Evolutionary conservation across 345 rosid genomes (phyloP).

Genomic region (Noccaea bulbosa): DNA sequence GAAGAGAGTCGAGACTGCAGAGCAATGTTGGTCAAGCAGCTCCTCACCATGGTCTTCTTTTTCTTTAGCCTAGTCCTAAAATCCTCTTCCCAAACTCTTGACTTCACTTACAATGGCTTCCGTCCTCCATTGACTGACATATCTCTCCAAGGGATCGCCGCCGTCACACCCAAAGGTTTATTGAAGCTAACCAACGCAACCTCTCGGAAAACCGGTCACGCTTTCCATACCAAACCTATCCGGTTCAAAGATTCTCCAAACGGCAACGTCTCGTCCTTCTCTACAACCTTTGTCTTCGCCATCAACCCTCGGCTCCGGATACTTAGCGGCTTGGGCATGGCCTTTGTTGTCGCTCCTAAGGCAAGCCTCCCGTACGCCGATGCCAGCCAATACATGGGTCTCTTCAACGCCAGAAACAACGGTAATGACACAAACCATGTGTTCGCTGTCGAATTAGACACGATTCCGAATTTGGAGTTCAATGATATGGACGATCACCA

Average conservation of each 20-base stretch:
- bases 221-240: slow-evolving; percentile 59
- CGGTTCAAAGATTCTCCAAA: slow-evolving; percentile 56
- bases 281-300: slow-evolving; percentile 62
- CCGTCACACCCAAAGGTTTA: slow-evolving; percentile 52
- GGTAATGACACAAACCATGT: slow-evolving; percentile 49
- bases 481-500: slow-evolving; percentile 17
- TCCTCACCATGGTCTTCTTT: slow-evolving; percentile 13
- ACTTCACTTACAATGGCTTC: slow-evolving; percentile 39
- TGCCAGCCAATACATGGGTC: slow-evolving; percentile 46
- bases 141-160: slow-evolving; percentile 53
- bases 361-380: slow-evolving; percentile 31
- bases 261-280: slow-evolving; percentile 51
- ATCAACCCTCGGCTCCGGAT: slow-evolving; percentile 35
- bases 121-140: slow-evolving; percentile 33
- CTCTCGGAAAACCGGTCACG: slow-evolving; percentile 52
- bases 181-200: slow-evolving; percentile 56
- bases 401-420: slow-evolving; percentile 41
- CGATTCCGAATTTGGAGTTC: slow-evolving; percentile 31
- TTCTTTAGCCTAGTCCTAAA: background rate
- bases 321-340: slow-evolving; percentile 49
- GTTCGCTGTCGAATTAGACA: slow-evolving; percentile 60
- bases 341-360: slow-evolving; percentile 52
- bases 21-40: background rate
- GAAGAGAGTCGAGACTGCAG: no score
- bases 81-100: slow-evolving; percentile 19